Percentiles rank a stretch among this genome's conserved stretches.
phyloP scores from a whole-genome alignment of 306 rosid genomes.

The Lathyrus aphaca region DNA sequence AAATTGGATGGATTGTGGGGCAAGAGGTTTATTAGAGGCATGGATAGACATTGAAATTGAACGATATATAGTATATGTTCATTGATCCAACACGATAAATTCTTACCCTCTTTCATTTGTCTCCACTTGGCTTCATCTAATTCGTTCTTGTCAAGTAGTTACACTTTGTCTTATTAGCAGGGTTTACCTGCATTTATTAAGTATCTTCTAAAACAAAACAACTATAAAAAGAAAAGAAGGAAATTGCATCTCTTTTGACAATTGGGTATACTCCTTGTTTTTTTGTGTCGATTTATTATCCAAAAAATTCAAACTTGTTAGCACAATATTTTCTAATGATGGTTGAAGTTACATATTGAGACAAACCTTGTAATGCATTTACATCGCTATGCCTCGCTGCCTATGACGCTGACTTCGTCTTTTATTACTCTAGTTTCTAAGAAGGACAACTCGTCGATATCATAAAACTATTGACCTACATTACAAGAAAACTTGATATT shows the following conservation, averaged over 20 bases:
- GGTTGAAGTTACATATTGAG: constrained; percentile 40
- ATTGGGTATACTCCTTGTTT: constrained; percentile 48
- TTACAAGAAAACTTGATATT: no score
- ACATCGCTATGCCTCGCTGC: no score
- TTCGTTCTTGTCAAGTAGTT: constrained; percentile 47
- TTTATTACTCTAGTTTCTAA: no score
- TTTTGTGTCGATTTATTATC: constrained; percentile 42
- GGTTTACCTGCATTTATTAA: constrained; percentile 48
- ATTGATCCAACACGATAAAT: constrained; percentile 58
- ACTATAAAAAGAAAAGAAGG: background rate
- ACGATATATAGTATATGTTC: constrained; percentile 43
- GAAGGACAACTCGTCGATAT: no score
- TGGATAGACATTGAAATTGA: constrained; percentile 52
- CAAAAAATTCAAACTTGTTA: constrained; percentile 38
- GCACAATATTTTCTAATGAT: constrained; percentile 37
- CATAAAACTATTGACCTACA: no score
- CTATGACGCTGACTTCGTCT: no score
- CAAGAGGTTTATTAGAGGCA: constrained; percentile 48
- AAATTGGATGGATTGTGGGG: constrained; percentile 76
- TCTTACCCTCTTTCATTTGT: constrained; percentile 42
- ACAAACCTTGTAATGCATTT: constrained; percentile 46
- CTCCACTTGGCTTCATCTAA: constrained; percentile 58
- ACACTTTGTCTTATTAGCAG: constrained; percentile 62
- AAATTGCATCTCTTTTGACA: constrained; percentile 44
- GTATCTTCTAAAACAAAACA: constrained; percentile 37